Conservation (phyloP, 495 filamentous ascomycete genomes). For the Aeminium ludgeri region DNA sequence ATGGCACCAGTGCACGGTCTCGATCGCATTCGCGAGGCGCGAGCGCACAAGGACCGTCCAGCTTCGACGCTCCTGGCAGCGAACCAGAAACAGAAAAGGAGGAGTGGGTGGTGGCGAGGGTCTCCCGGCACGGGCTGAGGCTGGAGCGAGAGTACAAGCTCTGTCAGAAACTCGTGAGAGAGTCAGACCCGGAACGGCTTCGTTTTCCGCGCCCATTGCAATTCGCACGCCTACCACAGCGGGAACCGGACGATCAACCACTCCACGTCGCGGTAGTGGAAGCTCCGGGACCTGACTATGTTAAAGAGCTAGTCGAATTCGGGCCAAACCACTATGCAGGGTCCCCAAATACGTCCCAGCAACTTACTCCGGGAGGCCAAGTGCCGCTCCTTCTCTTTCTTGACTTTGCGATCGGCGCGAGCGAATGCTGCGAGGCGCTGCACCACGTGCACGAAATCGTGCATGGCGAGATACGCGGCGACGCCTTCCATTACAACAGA, state of each 20-base stretch:
- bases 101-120: slow-evolving; percentile 45
- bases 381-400: slow-evolving; percentile 59
- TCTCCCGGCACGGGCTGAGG: slow-evolving; percentile 62
- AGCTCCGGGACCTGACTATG: slow-evolving; percentile 54
- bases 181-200: slow-evolving; percentile 52
- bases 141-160: slow-evolving; percentile 77
- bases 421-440: slow-evolving; percentile 67
- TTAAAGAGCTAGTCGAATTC: slow-evolving; percentile 52
- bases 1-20: slow-evolving; percentile 10
- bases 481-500: slow-evolving; percentile 69
- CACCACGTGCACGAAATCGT: slow-evolving; percentile 70
- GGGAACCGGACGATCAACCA: slow-evolving; percentile 44
- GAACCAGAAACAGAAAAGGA: slow-evolving; percentile 12
- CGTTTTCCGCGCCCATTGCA: slow-evolving; percentile 65
- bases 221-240: slow-evolving; percentile 44
- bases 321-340: slow-evolving; percentile 47
- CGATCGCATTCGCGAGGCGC: slow-evolving; percentile 1
- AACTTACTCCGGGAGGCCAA: slow-evolving; percentile 34
- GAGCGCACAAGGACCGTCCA: slow-evolving; percentile 5
- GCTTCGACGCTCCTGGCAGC: slow-evolving; percentile 4
- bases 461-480: slow-evolving; percentile 72
- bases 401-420: slow-evolving; percentile 74
- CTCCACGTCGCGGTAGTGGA: slow-evolving; percentile 64
- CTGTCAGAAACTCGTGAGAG: slow-evolving; percentile 47
- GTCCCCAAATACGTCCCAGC: slow-evolving; percentile 30